Percentiles rank a stretch among this genome's conserved stretches.
Evolutionary conservation across 2,329 filamentous ascomycete species (phyloP).

Genomic region (Byssochlamys sp.): DNA sequence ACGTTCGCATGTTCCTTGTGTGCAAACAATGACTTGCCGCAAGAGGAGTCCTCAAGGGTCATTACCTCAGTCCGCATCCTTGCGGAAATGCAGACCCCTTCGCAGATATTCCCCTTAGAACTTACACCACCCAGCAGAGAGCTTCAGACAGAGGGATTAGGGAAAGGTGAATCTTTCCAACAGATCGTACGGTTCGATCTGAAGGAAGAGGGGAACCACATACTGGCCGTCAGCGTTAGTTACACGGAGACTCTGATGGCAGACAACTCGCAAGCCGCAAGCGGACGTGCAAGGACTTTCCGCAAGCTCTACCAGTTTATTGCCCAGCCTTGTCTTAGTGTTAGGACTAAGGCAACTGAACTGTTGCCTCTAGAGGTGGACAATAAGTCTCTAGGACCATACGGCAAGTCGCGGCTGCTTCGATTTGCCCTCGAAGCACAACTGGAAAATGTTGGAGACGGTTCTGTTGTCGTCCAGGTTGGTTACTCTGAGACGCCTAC

Average conservation of each 20-base stretch:
- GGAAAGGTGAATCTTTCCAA: constrained; percentile 59
- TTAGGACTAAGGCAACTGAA: constrained; percentile 76
- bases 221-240: constrained; percentile 82
- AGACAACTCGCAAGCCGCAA: constrained; percentile 37
- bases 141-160: constrained; percentile 25
- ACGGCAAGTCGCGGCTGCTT: constrained; percentile 32
- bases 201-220: constrained; percentile 88
- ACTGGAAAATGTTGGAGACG: constrained; percentile 86
- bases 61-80: constrained; percentile 72
- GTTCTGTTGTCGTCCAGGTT: constrained; percentile 66
- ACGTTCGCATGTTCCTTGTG: constrained; percentile 89
- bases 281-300: constrained; percentile 68
- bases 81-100: constrained; percentile 91
- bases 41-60: constrained; percentile 31
- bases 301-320: constrained; percentile 95
- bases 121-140: constrained; percentile 42
- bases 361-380: constrained; percentile 40
- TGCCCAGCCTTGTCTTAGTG: constrained; percentile 78
- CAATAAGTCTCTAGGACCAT: constrained; percentile 37
- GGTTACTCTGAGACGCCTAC: constrained; percentile 8
- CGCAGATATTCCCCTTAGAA: constrained; percentile 58
- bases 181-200: constrained; percentile 76
- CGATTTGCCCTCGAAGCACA: constrained; percentile 82
- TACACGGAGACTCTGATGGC: constrained; percentile 71
- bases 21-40: constrained; percentile 72